Conservation (phyloP, 2,329 filamentous ascomycete genomes). For the Didymella arachidicola region DNA sequence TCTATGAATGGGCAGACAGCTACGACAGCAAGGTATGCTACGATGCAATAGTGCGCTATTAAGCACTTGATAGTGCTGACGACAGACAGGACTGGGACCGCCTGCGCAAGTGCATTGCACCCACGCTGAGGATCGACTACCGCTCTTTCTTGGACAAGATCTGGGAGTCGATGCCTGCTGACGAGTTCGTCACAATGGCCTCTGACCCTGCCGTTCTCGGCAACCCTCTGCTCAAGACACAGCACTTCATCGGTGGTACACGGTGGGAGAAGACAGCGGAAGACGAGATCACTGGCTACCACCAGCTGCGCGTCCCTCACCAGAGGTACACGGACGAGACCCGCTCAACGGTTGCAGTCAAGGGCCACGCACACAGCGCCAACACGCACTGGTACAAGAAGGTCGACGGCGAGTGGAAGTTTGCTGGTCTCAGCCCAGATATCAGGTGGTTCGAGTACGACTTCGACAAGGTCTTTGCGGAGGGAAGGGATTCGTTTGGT, state of each 20-base stretch:
- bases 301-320: constrained; percentile 67
- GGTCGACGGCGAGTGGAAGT: constrained; percentile 66
- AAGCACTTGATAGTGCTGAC: constrained; percentile 1
- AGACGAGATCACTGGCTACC: constrained; percentile 60
- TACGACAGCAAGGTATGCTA: constrained; percentile 65
- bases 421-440: constrained; percentile 62
- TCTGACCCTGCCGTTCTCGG: constrained; percentile 62
- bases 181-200: constrained; percentile 62
- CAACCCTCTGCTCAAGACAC: constrained; percentile 62
- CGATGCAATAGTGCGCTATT: neutral
- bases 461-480: constrained; percentile 63
- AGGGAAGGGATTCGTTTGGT: constrained; percentile 56
- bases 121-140: constrained; percentile 74
- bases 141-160: constrained; percentile 62
- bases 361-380: constrained; percentile 65
- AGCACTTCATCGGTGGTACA: constrained; percentile 64
- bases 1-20: constrained; percentile 70
- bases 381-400: constrained; percentile 65
- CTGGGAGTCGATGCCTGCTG: constrained; percentile 65
- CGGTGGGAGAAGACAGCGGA: constrained; percentile 61
- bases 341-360: constrained; percentile 57
- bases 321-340: constrained; percentile 62
- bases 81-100: constrained; percentile 63
- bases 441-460: constrained; percentile 65
- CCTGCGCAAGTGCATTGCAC: constrained; percentile 68